Evolutionary conservation across 306 rosid species (phyloP).

Genomic region (Adenanthera pavonina): DNA sequence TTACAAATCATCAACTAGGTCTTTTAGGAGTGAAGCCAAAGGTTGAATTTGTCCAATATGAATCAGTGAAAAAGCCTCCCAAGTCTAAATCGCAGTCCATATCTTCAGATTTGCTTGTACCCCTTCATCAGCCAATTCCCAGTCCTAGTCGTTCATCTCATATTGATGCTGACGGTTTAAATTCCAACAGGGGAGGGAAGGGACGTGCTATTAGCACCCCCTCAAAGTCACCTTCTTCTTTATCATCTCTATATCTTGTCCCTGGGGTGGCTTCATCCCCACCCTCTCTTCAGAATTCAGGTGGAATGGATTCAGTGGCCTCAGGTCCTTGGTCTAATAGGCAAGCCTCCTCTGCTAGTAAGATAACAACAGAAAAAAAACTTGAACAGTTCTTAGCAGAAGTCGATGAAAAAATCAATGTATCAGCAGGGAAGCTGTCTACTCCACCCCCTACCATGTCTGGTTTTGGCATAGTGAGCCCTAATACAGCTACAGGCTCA

Average conservation of each 20-base stretch:
- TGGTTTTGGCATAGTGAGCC: conserved; percentile 76
- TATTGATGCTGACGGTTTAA: conserved; percentile 54
- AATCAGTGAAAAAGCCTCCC: conserved; percentile 75
- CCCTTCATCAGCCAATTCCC: conserved; percentile 76
- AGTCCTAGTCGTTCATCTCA: conserved; percentile 58
- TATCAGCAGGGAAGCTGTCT: conserved; percentile 78
- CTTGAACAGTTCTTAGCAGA: conserved; percentile 84
- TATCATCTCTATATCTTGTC: conserved; percentile 68
- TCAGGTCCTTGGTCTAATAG: conserved; percentile 85
- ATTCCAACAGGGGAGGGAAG: conserved; percentile 57
- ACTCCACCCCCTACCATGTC: conserved; percentile 90
- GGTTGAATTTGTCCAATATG: conserved; percentile 53
- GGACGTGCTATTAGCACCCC: conserved; percentile 57
- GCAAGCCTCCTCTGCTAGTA: conserved; percentile 60
- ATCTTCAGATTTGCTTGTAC: conserved; percentile 84
- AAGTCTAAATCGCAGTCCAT: conserved; percentile 57
- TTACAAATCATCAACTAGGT: conserved; percentile 74
- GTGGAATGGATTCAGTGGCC: conserved; percentile 61
- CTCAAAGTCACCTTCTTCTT: conserved; percentile 64
- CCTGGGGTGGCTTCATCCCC: conserved; percentile 67
- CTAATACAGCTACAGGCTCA: conserved; percentile 65
- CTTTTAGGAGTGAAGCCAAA: conserved; percentile 80
- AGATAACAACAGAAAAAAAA: conserved; percentile 85
- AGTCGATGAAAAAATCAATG: conserved; percentile 76
- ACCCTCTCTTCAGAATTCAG: conserved; percentile 52